Percentiles rank a stretch among this genome's conserved stretches.
Evolutionary conservation across 345 rosid genomes (phyloP).

Genomic region (Eucalyptus sp.): DNA sequence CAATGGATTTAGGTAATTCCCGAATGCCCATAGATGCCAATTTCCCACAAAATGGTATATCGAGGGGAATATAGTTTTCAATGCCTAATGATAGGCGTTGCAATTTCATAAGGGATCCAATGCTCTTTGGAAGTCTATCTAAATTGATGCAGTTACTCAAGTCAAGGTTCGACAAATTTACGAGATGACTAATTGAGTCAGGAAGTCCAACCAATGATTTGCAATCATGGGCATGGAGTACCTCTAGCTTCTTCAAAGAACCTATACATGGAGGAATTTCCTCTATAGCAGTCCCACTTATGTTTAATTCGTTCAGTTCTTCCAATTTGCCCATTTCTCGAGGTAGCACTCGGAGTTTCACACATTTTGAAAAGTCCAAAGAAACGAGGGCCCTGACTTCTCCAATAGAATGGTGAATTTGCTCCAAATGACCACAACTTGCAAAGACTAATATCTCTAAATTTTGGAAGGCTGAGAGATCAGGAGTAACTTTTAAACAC

Average conservation of each 20-base stretch:
- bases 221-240: neutral
- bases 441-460: neutral
- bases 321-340: neutral
- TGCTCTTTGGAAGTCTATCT: accelerated
- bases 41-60: too few relatives aligned
- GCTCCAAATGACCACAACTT: accelerated
- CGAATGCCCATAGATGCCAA: too few relatives aligned
- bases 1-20: accelerated
- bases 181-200: neutral
- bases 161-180: neutral
- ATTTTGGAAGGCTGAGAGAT: neutral
- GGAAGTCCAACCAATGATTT: neutral
- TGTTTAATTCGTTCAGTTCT: neutral
- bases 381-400: neutral
- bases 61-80: too few relatives aligned
- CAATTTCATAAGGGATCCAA: too few relatives aligned
- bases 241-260: neutral
- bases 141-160: accelerated
- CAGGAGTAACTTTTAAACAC: neutral
- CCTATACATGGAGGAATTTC: neutral
- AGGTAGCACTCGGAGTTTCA: neutral
- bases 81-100: accelerated
- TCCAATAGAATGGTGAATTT: neutral
- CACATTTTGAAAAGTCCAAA: neutral
- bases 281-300: accelerated